phyloP scores from a whole-genome alignment of 192 early-diverging fungal genomes.

The Coemansia sp. region DNA sequence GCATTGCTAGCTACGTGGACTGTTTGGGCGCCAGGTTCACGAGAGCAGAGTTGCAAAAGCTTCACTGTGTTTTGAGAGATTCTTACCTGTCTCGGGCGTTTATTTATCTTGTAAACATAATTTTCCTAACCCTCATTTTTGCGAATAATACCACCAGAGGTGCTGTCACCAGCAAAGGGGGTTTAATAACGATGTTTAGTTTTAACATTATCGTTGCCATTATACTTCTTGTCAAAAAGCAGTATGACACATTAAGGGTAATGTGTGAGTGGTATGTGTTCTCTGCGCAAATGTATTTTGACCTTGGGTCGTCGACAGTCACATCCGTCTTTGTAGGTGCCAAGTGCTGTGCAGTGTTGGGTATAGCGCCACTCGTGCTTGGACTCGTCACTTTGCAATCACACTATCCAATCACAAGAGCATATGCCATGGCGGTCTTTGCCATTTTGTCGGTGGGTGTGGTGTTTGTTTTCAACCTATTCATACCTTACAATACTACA shows the following conservation, averaged over 20 bases:
- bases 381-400: background rate
- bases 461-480: background rate
- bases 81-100: background rate
- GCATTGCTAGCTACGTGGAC: background rate
- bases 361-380: background rate
- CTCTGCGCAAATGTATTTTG: background rate
- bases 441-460: background rate
- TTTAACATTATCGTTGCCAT: background rate
- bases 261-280: background rate
- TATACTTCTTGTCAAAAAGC: background rate
- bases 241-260: background rate
- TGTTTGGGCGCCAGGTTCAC: background rate
- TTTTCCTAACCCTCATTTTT: background rate
- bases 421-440: background rate
- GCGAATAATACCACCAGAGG: background rate
- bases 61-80: background rate
- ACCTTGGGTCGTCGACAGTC: background rate
- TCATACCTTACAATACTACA: background rate
- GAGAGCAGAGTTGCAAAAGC: background rate
- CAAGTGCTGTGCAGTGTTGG: background rate
- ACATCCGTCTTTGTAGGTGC: background rate
- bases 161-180: background rate
- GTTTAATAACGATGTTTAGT: background rate
- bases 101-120: background rate
- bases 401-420: background rate